Evolutionary conservation across 129 eudicot genomes (phyloP), one percentile per base, ranked within the genome.

Genomic region (Flaveria trinervia): DNA sequence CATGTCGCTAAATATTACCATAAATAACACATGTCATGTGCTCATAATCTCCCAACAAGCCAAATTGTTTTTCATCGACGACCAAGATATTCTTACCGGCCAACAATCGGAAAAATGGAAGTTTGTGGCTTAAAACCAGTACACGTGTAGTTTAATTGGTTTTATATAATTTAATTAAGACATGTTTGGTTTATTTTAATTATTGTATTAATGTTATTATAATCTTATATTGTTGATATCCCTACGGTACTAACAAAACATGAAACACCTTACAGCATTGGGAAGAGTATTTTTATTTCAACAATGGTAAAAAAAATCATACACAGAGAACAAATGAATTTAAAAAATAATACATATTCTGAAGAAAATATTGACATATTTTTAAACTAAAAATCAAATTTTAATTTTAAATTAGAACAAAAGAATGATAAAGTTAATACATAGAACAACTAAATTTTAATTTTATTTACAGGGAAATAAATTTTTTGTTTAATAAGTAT

Each of bases 21-120:
- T 79, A 84, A 62, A 43, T 68, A 70, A 78, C 85, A 79, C 84
- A 78, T 72, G 84, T 36, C 80, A 65, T 65, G 22, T 51, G 79
- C 78, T 64, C 41, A 64, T 44, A 79, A 75, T 75, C 75, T 79
- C 86, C 84, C 80, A 64, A 74, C 71, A 56, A 70, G 57, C 48
- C 68, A 74, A 81, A 57, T 23, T 20, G 43, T 46, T 68, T 20
- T 51, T 62, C 60, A 71, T 64, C 81, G 76, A 70, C 83, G 81
- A 82, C 76, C 79, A 65, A 78, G 22, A 39, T 56, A 18, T 55
- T 72, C 64, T 72, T 10, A 78, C 67, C 54, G 30, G 79, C 76
- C 79, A 74, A 82, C 77, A 50, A 74, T 50, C 15, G 66, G 12
- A 50, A 43, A 39, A 25, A 28, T 52, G 25, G 51, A 73, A 72